Evolutionary conservation across 2,329 filamentous ascomycete genomes (phyloP), one percentile per base, ranked within the genome.

Genomic region (Metarhizium sp.): DNA sequence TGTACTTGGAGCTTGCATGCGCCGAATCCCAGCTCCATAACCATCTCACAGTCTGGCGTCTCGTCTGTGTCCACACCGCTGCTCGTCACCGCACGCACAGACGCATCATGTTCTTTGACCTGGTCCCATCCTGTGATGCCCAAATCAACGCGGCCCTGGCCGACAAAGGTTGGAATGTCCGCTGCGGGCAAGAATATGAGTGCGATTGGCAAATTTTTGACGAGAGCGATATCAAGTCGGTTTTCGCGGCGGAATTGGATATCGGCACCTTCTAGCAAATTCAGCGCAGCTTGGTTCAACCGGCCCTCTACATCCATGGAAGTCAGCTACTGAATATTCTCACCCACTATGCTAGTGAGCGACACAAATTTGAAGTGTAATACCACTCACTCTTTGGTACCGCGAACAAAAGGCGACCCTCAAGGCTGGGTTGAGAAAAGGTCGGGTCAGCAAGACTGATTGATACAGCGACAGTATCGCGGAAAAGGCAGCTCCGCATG

Each of bases 121-220:
- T 96, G 91, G 69, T 99, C 94, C 65, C 84, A 83, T 52, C 94
- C 94, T 0, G 94, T 97, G 68, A 99, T 99, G 59, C 94, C 94
- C 16, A 99, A 78, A 67, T 96, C 92, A 50, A 96, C 90, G 59
- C 87, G 86, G 57, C 94, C 94, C 74, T 97, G 92, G 56, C 92
- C 92, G 50, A 99, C 92, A 68, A 97, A 97, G 43, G 91, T 96
- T 5, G 94, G 94, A 67, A 99, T 99, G 70, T 99, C 94, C 62
- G 91, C 92, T 42, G 92, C 94, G 34, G 94, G 94, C 30, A 99
- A 87, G 78, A 99, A 99, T 68, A 99, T 86, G 58, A 99, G 88
- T 16, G 94, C 94, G 64, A 99, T 90, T 40, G 89, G 90, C 32
- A 94, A 84, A 75, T 99, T 99, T 78, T 96, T 95, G 68, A 97